Evolutionary conservation across 2,329 filamentous ascomycete genomes (phyloP).

Genomic region (Neodidymelliopsis sp.): DNA sequence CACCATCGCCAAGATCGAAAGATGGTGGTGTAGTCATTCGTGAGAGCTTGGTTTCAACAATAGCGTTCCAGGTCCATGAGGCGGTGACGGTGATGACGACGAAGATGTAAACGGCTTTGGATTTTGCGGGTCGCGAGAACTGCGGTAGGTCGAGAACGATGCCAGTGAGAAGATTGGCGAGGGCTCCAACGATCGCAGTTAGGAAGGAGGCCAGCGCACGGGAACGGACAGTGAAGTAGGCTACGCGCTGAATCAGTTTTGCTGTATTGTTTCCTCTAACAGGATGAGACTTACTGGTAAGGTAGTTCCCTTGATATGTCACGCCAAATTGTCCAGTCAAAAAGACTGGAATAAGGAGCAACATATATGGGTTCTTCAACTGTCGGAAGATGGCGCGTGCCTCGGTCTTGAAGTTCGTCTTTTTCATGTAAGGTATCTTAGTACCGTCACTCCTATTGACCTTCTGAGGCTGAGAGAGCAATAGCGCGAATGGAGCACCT

Average conservation of each 20-base stretch:
- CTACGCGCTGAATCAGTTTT: no score
- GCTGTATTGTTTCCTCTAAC: no score
- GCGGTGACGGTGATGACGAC: slow-evolving; percentile 8
- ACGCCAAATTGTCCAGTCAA: slow-evolving; percentile 6
- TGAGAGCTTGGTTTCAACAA: slow-evolving; percentile 6
- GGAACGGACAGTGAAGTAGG: slow-evolving; percentile 16
- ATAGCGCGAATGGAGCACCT: not conserved
- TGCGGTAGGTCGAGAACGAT: slow-evolving; percentile 9
- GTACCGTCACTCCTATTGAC: slow-evolving; percentile 4
- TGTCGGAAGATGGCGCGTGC: slow-evolving; percentile 2
- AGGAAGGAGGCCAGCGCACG: slow-evolving; percentile 13
- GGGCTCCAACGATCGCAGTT: slow-evolving; percentile 8
- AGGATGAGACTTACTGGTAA: slow-evolving; percentile 9
- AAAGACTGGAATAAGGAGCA: slow-evolving; percentile 6
- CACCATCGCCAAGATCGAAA: slow-evolving; percentile 14
- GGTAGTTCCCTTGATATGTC: slow-evolving; percentile 4
- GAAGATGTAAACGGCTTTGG: slow-evolving; percentile 13
- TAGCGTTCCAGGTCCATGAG: slow-evolving; percentile 16
- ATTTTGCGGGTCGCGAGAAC: slow-evolving; percentile 7
- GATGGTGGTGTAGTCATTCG: slow-evolving; percentile 2
- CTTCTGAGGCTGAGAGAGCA: slow-evolving; percentile 7
- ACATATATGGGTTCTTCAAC: slow-evolving; percentile 6
- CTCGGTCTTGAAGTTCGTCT: slow-evolving; percentile 6
- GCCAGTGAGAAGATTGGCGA: slow-evolving; percentile 10
- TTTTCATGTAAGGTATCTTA: slow-evolving; percentile 9